Percentiles rank a stretch among this genome's conserved stretches.
Evolutionary conservation across 2,329 filamentous ascomycete species (phyloP).

Genomic region (Arthrobotrys conoides): DNA sequence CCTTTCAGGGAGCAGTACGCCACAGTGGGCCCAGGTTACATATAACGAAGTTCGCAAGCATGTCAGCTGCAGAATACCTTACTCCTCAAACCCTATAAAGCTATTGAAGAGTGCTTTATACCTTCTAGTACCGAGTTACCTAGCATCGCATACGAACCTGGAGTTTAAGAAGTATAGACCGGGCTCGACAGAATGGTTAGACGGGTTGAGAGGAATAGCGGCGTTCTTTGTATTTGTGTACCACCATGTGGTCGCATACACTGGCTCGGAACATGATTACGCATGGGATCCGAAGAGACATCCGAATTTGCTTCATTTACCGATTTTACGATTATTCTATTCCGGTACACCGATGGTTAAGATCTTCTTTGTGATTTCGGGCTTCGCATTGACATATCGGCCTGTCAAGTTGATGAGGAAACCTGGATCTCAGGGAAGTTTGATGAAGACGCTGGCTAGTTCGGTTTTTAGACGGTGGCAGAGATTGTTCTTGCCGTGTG

Average conservation of each 20-base stretch:
- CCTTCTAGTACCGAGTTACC: constrained; percentile 43
- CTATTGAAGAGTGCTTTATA: constrained; percentile 29
- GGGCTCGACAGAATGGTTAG: constrained; percentile 54
- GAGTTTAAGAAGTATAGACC: constrained; percentile 60
- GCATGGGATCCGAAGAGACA: constrained; percentile 64
- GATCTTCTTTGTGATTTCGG: constrained; percentile 62
- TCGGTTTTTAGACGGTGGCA: constrained; percentile 70
- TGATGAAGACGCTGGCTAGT: constrained; percentile 67
- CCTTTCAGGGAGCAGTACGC: background rate
- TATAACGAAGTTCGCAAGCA: background rate
- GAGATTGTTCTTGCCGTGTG: constrained; percentile 69
- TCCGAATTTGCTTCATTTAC: constrained; percentile 59
- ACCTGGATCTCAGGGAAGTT: constrained; percentile 5
- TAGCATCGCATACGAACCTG: constrained; percentile 57
- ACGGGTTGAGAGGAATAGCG: constrained; percentile 48
- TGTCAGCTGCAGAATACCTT: background rate
- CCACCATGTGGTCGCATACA: constrained; percentile 52
- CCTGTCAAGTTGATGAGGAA: constrained; percentile 51
- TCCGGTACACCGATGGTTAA: constrained; percentile 63
- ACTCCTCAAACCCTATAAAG: constrained; percentile 8
- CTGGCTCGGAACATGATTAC: constrained; percentile 63
- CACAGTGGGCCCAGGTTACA: constrained; percentile 22
- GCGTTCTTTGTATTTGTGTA: constrained; percentile 63
- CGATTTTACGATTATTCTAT: constrained; percentile 48
- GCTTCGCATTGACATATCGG: constrained; percentile 61